Percentiles rank a stretch among this genome's conserved stretches.
Conservation (phyloP, 2,329 filamentous ascomycete species). For the Aspergillus tanneri region DNA sequence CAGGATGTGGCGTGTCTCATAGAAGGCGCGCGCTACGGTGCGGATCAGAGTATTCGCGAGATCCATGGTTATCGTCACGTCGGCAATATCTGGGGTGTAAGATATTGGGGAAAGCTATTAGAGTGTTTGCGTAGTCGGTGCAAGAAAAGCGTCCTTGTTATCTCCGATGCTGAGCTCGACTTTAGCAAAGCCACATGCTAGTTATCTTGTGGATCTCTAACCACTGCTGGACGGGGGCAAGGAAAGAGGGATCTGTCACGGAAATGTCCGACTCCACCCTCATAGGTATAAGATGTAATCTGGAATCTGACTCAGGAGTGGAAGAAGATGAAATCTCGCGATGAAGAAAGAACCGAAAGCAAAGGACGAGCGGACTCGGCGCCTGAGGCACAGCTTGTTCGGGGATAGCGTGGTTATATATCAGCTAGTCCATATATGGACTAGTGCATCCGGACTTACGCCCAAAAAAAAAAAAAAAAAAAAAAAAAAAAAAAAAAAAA, state of each 20-base stretch:
- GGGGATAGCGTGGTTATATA: neutral
- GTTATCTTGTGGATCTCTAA: neutral
- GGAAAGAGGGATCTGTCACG: too few species aligned
- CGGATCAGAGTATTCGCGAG: slow-evolving; percentile 77
- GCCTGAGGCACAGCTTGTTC: neutral
- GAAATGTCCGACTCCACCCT: too few species aligned
- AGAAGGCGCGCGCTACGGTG: slow-evolving; percentile 82
- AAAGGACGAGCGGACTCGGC: neutral
- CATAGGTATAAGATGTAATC: too few species aligned
- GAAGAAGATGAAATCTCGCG: neutral
- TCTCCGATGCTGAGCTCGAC: neutral
- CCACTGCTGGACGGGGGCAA: too few species aligned
- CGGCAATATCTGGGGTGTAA: neutral
- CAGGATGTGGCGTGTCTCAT: slow-evolving; percentile 78
- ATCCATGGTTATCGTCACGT: slow-evolving; percentile 50
- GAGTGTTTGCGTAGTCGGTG: neutral
- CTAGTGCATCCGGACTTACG: too few species aligned
- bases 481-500: neutral
- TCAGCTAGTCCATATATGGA: neutral
- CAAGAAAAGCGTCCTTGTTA: neutral
- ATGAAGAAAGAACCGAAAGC: neutral
- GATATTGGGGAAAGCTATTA: too few species aligned
- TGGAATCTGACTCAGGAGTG: too few species aligned
- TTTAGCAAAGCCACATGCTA: neutral
- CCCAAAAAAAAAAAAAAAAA: neutral